A percentile compares a stretch with the other conserved stretches of the same genome.
These are phyloP conservation scores for Amborella trichopoda DNA, from an alignment of 164 flowering plant genomes.

Conservation along the genomic window DNA sequence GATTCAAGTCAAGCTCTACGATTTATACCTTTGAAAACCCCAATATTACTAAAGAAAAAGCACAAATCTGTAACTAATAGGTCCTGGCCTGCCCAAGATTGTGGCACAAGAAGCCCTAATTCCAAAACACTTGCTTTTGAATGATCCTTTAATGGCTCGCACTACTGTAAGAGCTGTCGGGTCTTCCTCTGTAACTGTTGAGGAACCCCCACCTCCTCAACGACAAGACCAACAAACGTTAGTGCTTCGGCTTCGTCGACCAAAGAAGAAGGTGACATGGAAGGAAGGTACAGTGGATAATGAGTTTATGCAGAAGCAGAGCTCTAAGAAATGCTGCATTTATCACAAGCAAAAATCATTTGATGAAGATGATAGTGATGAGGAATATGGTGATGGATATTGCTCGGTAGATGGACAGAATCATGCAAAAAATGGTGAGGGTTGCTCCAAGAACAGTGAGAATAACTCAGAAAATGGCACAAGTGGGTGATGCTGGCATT, in stretches of 20 bases:
- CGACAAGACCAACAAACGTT: conserved; percentile 35
- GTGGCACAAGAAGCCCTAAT: no score
- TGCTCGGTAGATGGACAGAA: no score
- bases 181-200: not conserved
- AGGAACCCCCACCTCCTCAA: conserved; percentile 9
- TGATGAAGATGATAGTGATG: conserved; percentile 84
- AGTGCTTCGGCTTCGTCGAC: conserved; percentile 39
- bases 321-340: conserved; percentile 92
- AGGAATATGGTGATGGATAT: conserved; percentile 40
- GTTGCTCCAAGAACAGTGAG: no score
- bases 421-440: no score
- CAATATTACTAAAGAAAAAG: no score
- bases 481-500: no score
- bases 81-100: no score
- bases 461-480: no score
- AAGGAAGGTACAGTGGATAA: conserved; percentile 93
- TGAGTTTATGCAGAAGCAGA: conserved; percentile 79
- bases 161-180: not conserved
- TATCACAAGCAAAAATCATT: conserved; percentile 88
- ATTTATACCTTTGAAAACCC: no score
- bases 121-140: no score
- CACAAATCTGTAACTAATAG: no score
- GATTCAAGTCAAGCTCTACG: no score
- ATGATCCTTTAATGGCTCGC: not conserved
- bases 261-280: conserved; percentile 86